A percentile compares a stretch with the other conserved stretches of the same genome.
Conservation (phyloP, 2,329 filamentous ascomycete genomes). For the Chrysosphaeria jannelii region DNA sequence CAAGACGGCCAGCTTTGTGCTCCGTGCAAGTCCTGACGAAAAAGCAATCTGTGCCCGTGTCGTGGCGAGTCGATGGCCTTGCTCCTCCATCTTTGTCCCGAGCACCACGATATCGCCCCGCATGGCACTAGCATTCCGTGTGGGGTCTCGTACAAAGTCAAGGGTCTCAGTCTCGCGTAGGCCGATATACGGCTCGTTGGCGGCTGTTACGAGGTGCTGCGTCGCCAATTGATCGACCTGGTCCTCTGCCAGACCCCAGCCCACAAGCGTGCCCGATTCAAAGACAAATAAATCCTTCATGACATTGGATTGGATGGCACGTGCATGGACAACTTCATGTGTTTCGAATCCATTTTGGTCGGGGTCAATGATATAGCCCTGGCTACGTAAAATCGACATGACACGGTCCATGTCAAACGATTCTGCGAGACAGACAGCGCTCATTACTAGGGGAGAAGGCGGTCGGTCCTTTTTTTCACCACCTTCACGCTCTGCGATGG, state of each 20-base stretch:
- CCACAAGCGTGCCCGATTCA: slow-evolving; percentile 73
- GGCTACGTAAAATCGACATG: slow-evolving; percentile 21
- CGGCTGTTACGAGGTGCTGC: slow-evolving; percentile 42
- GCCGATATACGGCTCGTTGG: slow-evolving; percentile 39
- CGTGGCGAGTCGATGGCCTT: slow-evolving; percentile 18
- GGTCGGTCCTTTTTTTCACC: neutral
- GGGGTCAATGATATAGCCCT: slow-evolving; percentile 30
- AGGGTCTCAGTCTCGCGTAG: slow-evolving; percentile 66
- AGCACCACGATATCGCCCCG: slow-evolving; percentile 76
- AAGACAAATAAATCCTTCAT: slow-evolving; percentile 97
- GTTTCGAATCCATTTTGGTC: slow-evolving; percentile 28
- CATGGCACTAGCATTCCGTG: slow-evolving; percentile 44
- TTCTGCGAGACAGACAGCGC: slow-evolving; percentile 30
- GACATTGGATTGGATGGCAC: slow-evolving; percentile 16
- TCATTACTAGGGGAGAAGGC: too few relatives aligned
- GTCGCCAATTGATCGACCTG: slow-evolving; percentile 40
- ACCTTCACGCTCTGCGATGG: slow-evolving; percentile 42
- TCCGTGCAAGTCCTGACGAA: slow-evolving; percentile 72
- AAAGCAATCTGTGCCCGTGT: slow-evolving; percentile 88
- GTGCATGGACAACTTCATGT: slow-evolving; percentile 29
- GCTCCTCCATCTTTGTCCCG: slow-evolving; percentile 34
- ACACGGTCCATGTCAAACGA: slow-evolving; percentile 33
- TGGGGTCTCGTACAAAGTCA: slow-evolving; percentile 52
- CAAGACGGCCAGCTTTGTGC: slow-evolving; percentile 76
- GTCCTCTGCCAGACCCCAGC: slow-evolving; percentile 61